Base-by-base conservation (phyloP, 306 rosid genomes). In the Quillaja saponaria region DNA sequence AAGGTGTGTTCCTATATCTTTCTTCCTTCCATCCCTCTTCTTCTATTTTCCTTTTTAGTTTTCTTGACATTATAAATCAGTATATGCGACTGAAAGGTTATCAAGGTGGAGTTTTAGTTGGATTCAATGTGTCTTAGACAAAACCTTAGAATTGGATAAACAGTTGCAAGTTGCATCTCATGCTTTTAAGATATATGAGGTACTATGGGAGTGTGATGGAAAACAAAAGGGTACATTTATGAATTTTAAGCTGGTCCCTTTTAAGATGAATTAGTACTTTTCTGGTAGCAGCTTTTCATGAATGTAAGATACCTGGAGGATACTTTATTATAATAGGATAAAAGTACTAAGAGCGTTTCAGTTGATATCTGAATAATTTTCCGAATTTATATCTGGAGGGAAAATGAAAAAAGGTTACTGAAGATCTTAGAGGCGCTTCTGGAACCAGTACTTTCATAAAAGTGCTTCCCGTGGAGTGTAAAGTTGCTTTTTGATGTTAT, bases 1-100 rank as follows among this genome's bases (percentile, higher is more conserved):
- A 34, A 88, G 98, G 98, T 91, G 73, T 50, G 13, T 71, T 12
- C 61, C 72, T 47, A 4, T 21, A 58, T 64, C 37, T 50, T 37
- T 53, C 40, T 11, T 46, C 28, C 6, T 58, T 60, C 60, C 25
- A 49, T 54, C 50, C 17, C 8, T 61, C 37, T 67, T 40, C 18
- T 35, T 53, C 33, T 42, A 11, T 34, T 45, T 33, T 33, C 20
- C 7, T 67, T 61, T 59, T 46, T 64, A 50, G 48, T 58, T 64
- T 64, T 31, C 44, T 44, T 59, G 41, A 52, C 63, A 49, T 62
- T 37, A 49, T 37, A 55, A 65, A 61, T 75, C 66, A 20, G 51
- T 33, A 16, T 64, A 41, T 72, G 42, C 21, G 31, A 3, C 11
- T 10, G 31, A 14, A 52, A 58, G 46, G 38, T 51, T 37, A 34